These are phyloP conservation scores for Thelonectria discophora DNA, from an alignment of 2,329 filamentous ascomycete species.

Conservation along the genomic window DNA sequence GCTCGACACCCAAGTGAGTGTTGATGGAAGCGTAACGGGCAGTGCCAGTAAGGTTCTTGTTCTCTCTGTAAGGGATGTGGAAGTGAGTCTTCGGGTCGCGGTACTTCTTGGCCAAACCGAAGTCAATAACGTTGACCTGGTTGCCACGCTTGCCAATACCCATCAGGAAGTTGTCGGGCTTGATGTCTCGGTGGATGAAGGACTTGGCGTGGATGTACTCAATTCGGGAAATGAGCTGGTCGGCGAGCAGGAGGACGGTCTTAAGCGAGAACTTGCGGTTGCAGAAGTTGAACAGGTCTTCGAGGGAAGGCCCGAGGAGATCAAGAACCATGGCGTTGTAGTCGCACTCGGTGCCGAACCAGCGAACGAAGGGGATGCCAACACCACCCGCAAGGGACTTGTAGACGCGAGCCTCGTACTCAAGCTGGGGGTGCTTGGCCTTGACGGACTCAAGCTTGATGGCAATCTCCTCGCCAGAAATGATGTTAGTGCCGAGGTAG, in stretches of 20 bases:
- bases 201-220: conserved; percentile 99
- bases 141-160: conserved; percentile 99
- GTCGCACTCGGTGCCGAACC: conserved; percentile 99
- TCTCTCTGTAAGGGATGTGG: conserved; percentile 99
- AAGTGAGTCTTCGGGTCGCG: conserved; percentile 99
- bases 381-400: conserved; percentile 93
- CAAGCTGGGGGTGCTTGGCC: conserved; percentile 98
- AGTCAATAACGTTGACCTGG: conserved; percentile 99
- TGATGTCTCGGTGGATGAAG: conserved; percentile 99
- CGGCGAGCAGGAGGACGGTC: conserved; percentile 94
- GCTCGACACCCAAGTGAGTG: conserved; percentile 97
- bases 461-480: conserved; percentile 98
- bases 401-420: conserved; percentile 97
- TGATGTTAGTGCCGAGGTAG: conserved; percentile 99
- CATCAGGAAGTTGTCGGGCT: conserved; percentile 99
- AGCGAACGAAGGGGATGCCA: conserved; percentile 97
- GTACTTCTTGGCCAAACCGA: conserved; percentile 99
- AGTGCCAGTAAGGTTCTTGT: conserved; percentile 99
- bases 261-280: conserved; percentile 99
- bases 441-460: conserved; percentile 99
- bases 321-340: conserved; percentile 99
- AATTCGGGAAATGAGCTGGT: conserved; percentile 98
- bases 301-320: conserved; percentile 91
- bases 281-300: conserved; percentile 99
- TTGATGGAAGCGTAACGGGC: conserved; percentile 99